These are phyloP conservation scores for Boletus semigastroideus DNA, from an alignment of 1,284 basidiomycete species.

Conservation along the genomic window DNA sequence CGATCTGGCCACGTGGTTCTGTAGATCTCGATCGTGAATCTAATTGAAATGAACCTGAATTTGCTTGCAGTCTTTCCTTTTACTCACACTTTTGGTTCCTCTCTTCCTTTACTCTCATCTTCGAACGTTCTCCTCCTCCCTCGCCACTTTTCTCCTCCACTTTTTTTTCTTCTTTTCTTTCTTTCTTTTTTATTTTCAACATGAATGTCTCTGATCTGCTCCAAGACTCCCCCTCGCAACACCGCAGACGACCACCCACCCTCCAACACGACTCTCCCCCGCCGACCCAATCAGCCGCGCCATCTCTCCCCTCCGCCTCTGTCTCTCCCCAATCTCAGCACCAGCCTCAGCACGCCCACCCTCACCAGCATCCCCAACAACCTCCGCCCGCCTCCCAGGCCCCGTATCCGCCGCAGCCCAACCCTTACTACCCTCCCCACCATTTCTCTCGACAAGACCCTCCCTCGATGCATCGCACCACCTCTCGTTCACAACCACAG, in stretches of 20 bases:
- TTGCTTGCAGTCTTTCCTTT: conserved; percentile 31
- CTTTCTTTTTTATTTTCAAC: neutral
- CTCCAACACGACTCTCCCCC: conserved; percentile 27
- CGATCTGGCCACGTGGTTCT: conserved; percentile 31
- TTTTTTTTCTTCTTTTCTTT: neutral
- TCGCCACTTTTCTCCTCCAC: conserved; percentile 1
- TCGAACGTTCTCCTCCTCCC: conserved; percentile 7
- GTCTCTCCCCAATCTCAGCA: conserved; percentile 23
- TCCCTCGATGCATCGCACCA: conserved; percentile 30
- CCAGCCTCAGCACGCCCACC: conserved; percentile 15
- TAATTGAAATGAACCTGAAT: conserved; percentile 37
- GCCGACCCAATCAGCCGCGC: conserved; percentile 15
- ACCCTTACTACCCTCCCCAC: conserved; percentile 22
- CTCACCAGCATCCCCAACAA: conserved; percentile 4
- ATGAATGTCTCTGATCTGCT: conserved; percentile 76
- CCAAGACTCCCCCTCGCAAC: conserved; percentile 66
- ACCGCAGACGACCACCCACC: conserved; percentile 35
- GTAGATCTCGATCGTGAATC: conserved; percentile 36
- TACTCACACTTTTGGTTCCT: conserved; percentile 28
- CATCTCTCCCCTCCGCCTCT: conserved; percentile 22
- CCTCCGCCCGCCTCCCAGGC: conserved; percentile 11
- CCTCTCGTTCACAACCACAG: conserved; percentile 27
- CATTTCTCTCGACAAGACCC: conserved; percentile 23
- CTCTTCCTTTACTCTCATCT: conserved; percentile 29
- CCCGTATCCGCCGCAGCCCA: conserved; percentile 21